These are phyloP conservation scores for Piloderma croceum DNA, from an alignment of 768 basidiomycete species.

Conservation along the genomic window DNA sequence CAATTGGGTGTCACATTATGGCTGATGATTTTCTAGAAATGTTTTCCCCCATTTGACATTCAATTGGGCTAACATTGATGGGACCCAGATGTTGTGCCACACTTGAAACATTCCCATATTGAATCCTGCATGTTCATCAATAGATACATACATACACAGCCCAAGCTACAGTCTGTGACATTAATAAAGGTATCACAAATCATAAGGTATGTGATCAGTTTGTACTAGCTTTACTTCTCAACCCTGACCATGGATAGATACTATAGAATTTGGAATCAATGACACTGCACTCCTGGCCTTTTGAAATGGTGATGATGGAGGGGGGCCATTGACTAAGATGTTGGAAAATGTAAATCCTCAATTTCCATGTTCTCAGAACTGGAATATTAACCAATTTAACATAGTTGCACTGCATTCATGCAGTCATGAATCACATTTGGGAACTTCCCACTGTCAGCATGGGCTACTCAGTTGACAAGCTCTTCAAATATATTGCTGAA, in stretches of 20 bases:
- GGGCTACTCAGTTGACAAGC: constrained; percentile 86
- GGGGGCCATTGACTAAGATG: constrained; percentile 85
- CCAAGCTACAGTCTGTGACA: constrained; percentile 81
- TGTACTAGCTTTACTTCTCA: not conserved
- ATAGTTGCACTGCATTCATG: constrained; percentile 87
- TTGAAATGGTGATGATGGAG: constrained; percentile 95
- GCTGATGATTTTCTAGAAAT: constrained; percentile 62
- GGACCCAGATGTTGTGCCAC: constrained; percentile 89
- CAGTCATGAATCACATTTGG: constrained; percentile 69
- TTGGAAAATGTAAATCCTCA: constrained; percentile 88
- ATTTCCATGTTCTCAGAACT: constrained; percentile 1
- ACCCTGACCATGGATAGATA: too few species aligned
- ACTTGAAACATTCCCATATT: constrained; percentile 54
- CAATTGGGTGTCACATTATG: not conserved
- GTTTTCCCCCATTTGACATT: constrained; percentile 93
- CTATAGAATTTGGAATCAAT: constrained; percentile 73
- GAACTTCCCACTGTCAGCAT: constrained; percentile 86
- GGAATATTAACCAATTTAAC: not conserved
- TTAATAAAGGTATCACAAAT: constrained; percentile 76
- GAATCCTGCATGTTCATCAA: not conserved
- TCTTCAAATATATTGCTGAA: constrained; percentile 71
- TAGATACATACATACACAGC: constrained; percentile 82
- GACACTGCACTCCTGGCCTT: constrained; percentile 81
- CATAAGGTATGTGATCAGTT: constrained; percentile 68
- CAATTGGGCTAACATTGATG: constrained; percentile 95